Evolutionary conservation across 2,329 filamentous ascomycete species (phyloP).

Genomic region (Cercospora berteroae): DNA sequence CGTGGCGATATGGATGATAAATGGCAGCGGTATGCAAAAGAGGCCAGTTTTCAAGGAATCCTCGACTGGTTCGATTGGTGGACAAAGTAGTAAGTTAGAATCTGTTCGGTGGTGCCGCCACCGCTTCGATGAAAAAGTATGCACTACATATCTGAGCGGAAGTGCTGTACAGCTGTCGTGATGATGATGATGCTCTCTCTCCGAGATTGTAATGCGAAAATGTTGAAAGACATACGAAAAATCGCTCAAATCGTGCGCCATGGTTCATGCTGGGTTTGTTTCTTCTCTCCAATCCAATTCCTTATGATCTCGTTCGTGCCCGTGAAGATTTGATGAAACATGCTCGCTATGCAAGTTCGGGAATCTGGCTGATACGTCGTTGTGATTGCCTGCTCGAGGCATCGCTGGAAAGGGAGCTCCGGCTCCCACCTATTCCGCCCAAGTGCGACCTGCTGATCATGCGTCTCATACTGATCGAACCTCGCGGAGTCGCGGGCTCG

Average conservation of each 20-base stretch:
- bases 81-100: slow-evolving; percentile 2
- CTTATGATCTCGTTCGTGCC: not conserved
- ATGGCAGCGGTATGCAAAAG: slow-evolving; percentile 41
- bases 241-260: not conserved
- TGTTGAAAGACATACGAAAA: not conserved
- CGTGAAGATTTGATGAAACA: not conserved
- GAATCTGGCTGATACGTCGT: slow-evolving; percentile 14
- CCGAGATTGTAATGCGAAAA: not conserved
- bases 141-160: not conserved
- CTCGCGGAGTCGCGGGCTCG: slow-evolving; percentile 14
- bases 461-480: slow-evolving; percentile 11
- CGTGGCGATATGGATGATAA: slow-evolving; percentile 45
- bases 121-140: not conserved
- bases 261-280: not conserved
- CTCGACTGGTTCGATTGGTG: slow-evolving; percentile 23
- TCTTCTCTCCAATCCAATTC: not conserved
- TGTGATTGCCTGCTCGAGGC: slow-evolving; percentile 11
- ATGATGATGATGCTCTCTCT: not conserved
- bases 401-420: slow-evolving; percentile 10
- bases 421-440: not conserved
- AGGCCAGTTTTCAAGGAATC: slow-evolving; percentile 34
- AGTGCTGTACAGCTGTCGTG: slow-evolving; percentile 1
- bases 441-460: slow-evolving; percentile 8
- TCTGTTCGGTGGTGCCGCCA: not conserved
- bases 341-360: slow-evolving; percentile 13